Evolutionary conservation across 1,139 yeast species (phyloP).

Genomic region (Geotrichum fermentans): DNA sequence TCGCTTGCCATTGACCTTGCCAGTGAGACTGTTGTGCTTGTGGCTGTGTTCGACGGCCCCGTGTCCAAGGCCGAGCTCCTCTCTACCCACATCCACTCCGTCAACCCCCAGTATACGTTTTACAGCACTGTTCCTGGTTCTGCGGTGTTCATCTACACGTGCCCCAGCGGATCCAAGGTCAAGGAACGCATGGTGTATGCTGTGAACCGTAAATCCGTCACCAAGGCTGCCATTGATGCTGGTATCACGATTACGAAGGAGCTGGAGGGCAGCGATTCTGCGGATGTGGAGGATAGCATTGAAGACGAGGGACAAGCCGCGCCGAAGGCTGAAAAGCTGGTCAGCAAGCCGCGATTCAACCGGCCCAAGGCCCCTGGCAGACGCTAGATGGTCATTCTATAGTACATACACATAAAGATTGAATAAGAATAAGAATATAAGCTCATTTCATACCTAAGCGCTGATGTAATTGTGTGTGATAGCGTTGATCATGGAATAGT

Average conservation of each 20-base stretch:
- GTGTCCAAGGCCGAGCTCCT: constrained; percentile 25
- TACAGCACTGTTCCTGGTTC: constrained; percentile 35
- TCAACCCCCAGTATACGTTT: constrained; percentile 57
- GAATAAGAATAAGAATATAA: neutral
- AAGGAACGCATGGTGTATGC: constrained; percentile 93
- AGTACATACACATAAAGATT: neutral
- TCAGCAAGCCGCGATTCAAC: constrained; percentile 26
- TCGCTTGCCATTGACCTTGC: constrained; percentile 26
- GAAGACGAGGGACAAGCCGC: constrained; percentile 24
- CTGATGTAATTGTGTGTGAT: no score
- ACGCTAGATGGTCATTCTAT: neutral
- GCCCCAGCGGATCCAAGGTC: constrained; percentile 87
- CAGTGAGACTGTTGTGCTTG: constrained; percentile 34
- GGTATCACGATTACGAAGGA: constrained; percentile 14
- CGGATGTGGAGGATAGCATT: constrained; percentile 22
- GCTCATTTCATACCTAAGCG: no score
- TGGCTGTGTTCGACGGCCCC: constrained; percentile 14
- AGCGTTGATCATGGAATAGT: no score
- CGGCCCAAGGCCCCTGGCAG: constrained; percentile 40
- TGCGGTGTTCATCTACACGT: constrained; percentile 62
- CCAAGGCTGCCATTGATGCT: constrained; percentile 44
- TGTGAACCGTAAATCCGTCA: constrained; percentile 66
- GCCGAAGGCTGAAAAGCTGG: constrained; percentile 8
- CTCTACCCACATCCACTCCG: constrained; percentile 37
- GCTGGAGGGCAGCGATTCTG: constrained; percentile 19